Base-by-base conservation (phyloP, 164 flowering plant genomes). In the Nymphaea thermarum region DNA sequence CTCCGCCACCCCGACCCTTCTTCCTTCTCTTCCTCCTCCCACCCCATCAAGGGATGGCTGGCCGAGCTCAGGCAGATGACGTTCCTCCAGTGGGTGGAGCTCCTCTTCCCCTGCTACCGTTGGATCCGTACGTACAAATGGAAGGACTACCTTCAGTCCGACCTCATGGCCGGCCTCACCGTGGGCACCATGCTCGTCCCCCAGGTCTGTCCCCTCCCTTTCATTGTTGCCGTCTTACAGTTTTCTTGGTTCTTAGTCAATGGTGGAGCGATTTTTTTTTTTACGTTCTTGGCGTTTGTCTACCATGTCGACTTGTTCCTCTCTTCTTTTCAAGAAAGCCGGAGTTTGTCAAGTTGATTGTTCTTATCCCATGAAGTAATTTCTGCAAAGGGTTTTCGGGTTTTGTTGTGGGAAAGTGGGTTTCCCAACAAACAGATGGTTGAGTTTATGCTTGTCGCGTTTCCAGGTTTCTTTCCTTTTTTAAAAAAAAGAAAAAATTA, bases 111-210 rank as follows among this genome's bases (percentile, higher is more conserved):
- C 17, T 91, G 99, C 62, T 73, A 60, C 68, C 85, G 93, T 16
- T 95, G 99, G 99, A 91, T 92, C 67, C 72, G 89, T 8, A 80
- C 82, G 43, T 94, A 94, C 74, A 77, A 78, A 43, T 84, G 87
- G 89, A 76, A 87, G 16, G 98, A 92, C 71, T 88, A 85, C 66
- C 71, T 92, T 3, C 96, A 94, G 80, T 6, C 73, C 60, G 99
- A 94, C 81, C 86, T 94, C 76, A 79, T 85, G 81, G 89, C 97
- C 17, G 97, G 98, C 1, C 44, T 81, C 68, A 88, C 98, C 63
- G 91, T 95, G 71, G 97, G 99, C 3, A 71, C 92, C 78, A 95
- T 95, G 97, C 96, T 95, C 64, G 98, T 94, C 4, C 99, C 99
- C 44, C 99, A 94, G 99, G 99, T 91, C 3, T 61, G 15, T 61